Conservation (phyloP, 2,329 filamentous ascomycete genomes). For the Xylariaceae sp. region DNA sequence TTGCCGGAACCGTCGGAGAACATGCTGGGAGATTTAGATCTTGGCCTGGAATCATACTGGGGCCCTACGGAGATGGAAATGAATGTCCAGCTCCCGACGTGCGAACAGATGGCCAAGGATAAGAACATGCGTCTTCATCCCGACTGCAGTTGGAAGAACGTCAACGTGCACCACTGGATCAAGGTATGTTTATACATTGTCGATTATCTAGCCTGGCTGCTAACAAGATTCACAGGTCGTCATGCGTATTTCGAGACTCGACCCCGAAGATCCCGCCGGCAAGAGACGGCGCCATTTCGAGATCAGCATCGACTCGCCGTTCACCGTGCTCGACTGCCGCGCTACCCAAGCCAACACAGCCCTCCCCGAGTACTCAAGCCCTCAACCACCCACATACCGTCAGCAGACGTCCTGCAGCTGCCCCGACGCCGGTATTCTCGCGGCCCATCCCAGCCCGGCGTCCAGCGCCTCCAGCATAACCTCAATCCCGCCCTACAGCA, state of each 20-base stretch:
- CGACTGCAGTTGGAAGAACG: constrained; percentile 89
- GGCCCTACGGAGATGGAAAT: constrained; percentile 93
- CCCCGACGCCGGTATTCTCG: constrained; percentile 44
- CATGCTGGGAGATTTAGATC: constrained; percentile 73
- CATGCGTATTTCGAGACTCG: constrained; percentile 82
- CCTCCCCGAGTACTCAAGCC: constrained; percentile 68
- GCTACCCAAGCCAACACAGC: constrained; percentile 88
- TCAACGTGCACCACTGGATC: constrained; percentile 94
- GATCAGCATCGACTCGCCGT: constrained; percentile 93
- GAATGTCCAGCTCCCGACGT: constrained; percentile 86
- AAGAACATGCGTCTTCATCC: constrained; percentile 66
- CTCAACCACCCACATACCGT: constrained; percentile 49
- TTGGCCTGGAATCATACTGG: constrained; percentile 66
- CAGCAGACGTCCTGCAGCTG: constrained; percentile 52
- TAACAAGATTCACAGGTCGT: constrained; percentile 60
- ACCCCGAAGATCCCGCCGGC: constrained; percentile 67
- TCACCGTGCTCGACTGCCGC: constrained; percentile 87
- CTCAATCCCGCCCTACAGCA: constrained; percentile 14
- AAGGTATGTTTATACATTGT: constrained; percentile 53
- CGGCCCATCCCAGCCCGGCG: constrained; percentile 24
- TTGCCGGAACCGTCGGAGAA: constrained; percentile 60
- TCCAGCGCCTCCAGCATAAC: no score
- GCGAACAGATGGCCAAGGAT: constrained; percentile 77
- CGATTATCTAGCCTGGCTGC: background rate
- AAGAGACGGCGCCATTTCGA: constrained; percentile 84